Evolutionary conservation across 1,284 basidiomycete genomes (phyloP).

Genomic region (Meripilus lineatus): DNA sequence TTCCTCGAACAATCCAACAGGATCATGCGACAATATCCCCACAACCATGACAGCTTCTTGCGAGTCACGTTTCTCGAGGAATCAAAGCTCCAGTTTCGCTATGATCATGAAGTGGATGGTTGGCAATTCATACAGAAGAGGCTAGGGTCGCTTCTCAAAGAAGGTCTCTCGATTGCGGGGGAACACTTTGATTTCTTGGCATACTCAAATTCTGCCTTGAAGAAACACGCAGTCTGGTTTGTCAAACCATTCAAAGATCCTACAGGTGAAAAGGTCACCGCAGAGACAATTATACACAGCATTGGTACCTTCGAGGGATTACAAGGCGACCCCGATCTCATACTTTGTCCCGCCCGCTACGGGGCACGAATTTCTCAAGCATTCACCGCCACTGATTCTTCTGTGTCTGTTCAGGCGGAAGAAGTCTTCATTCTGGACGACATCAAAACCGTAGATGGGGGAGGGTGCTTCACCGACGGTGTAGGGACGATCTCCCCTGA

Average conservation of each 20-base stretch:
- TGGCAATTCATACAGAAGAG: slow-evolving; percentile 38
- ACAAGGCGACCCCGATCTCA: slow-evolving; percentile 31
- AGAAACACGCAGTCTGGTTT: slow-evolving; percentile 71
- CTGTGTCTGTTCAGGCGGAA: slow-evolving; percentile 60
- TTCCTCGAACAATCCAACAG: slow-evolving; percentile 62
- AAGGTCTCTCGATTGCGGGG: slow-evolving; percentile 60
- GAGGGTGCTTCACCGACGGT: slow-evolving; percentile 58
- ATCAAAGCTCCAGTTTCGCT: slow-evolving; percentile 41
- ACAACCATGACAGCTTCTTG: slow-evolving; percentile 51
- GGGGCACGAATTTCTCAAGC: slow-evolving; percentile 77
- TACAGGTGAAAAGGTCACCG: slow-evolving; percentile 32
- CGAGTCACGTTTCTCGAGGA: slow-evolving; percentile 65
- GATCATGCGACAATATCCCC: slow-evolving; percentile 47
- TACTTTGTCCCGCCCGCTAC: slow-evolving; percentile 64
- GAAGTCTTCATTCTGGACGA: slow-evolving; percentile 40
- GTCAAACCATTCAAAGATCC: slow-evolving; percentile 50
- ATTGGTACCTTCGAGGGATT: slow-evolving; percentile 65
- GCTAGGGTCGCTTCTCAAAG: slow-evolving; percentile 48
- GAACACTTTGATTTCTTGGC: slow-evolving; percentile 68
- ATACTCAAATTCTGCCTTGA: slow-evolving; percentile 65
- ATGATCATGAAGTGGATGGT: slow-evolving; percentile 48
- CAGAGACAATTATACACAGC: slow-evolving; percentile 47
- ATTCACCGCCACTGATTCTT: slow-evolving; percentile 72
- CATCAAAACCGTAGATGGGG: slow-evolving; percentile 23
- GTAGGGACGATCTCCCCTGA: slow-evolving; percentile 64